Evolutionary conservation across 768 basidiomycete species (phyloP).

Genomic region (Boletus subcaerulescens): DNA sequence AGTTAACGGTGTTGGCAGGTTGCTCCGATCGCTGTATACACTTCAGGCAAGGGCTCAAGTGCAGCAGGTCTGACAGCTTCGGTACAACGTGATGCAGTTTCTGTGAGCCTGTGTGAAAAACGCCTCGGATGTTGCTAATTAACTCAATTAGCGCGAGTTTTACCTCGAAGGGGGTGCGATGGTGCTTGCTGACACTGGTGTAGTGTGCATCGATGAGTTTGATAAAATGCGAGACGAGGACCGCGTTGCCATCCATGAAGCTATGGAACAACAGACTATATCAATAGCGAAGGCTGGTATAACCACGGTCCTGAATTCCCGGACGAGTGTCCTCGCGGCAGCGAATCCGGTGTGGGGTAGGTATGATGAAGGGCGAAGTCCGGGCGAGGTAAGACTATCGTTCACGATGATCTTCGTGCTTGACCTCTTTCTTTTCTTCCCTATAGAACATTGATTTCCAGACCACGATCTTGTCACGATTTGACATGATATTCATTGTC

Average conservation of each 20-base stretch:
- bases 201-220: slow-evolving; percentile 99
- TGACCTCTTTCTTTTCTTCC: background rate
- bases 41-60: slow-evolving; percentile 97
- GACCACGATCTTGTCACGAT: slow-evolving; percentile 95
- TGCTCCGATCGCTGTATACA: slow-evolving; percentile 97
- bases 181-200: slow-evolving; percentile 97
- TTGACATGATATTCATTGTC: slow-evolving; percentile 99
- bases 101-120: slow-evolving; percentile 49
- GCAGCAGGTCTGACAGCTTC: slow-evolving; percentile 98
- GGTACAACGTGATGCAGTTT: slow-evolving; percentile 89
- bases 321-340: slow-evolving; percentile 94
- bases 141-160: slow-evolving; percentile 76
- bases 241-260: slow-evolving; percentile 97
- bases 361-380: slow-evolving; percentile 95
- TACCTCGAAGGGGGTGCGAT: slow-evolving; percentile 99
- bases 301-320: slow-evolving; percentile 93
- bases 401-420: background rate
- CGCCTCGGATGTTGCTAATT: background rate
- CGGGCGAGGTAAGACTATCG: slow-evolving; percentile 68
- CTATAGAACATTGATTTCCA: slow-evolving; percentile 90
- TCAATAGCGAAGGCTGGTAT: slow-evolving; percentile 99
- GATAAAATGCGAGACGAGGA: slow-evolving; percentile 99
- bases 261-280: slow-evolving; percentile 99
- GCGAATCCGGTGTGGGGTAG: slow-evolving; percentile 98
- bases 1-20: slow-evolving; percentile 48